A percentile compares a stretch with the other conserved stretches of the same genome.
These are phyloP conservation scores for Rhizodiscina lignyota DNA, from an alignment of 495 filamentous ascomycete genomes.

Conservation along the genomic window DNA sequence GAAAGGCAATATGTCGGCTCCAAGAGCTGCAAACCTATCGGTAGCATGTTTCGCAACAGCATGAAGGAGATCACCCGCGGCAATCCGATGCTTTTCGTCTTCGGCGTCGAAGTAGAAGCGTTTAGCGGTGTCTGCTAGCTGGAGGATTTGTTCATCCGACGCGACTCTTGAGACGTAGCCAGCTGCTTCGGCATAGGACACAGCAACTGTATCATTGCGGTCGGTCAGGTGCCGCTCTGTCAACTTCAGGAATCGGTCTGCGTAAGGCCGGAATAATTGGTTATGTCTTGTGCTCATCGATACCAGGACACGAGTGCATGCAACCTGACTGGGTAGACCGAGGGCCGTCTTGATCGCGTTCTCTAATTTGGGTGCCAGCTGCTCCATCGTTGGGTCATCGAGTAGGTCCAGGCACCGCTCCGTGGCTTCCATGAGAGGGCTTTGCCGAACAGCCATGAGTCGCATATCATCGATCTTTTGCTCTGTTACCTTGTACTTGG, in stretches of 20 bases:
- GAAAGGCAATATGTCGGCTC: slow-evolving; percentile 62
- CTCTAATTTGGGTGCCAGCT: slow-evolving; percentile 53
- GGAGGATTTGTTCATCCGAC: slow-evolving; percentile 48
- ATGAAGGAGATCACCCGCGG: slow-evolving; percentile 63
- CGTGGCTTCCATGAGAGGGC: slow-evolving; percentile 88
- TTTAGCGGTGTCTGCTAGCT: slow-evolving; percentile 47
- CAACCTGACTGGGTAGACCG: slow-evolving; percentile 84
- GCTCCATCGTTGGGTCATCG: slow-evolving; percentile 56
- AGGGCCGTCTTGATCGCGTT: slow-evolving; percentile 69
- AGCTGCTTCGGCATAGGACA: slow-evolving; percentile 66
- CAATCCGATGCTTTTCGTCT: slow-evolving; percentile 51
- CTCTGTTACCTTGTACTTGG: slow-evolving; percentile 67
- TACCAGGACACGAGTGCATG: slow-evolving; percentile 68
- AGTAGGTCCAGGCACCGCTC: slow-evolving; percentile 77
- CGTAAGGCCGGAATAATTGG: slow-evolving; percentile 55
- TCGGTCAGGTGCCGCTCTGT: slow-evolving; percentile 69
- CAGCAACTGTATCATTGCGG: slow-evolving; percentile 77
- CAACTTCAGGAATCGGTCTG: slow-evolving; percentile 57
- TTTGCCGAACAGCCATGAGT: slow-evolving; percentile 57
- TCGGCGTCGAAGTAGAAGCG: slow-evolving; percentile 66
- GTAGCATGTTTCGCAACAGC: slow-evolving; percentile 69
- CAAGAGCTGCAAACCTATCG: slow-evolving; percentile 69
- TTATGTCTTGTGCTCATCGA: slow-evolving; percentile 69
- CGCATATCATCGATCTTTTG: slow-evolving; percentile 77
- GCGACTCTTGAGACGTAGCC: slow-evolving; percentile 73